Evolutionary conservation across 352 stramenopile species (phyloP).

Genomic region (Peronospora belbahrii): DNA sequence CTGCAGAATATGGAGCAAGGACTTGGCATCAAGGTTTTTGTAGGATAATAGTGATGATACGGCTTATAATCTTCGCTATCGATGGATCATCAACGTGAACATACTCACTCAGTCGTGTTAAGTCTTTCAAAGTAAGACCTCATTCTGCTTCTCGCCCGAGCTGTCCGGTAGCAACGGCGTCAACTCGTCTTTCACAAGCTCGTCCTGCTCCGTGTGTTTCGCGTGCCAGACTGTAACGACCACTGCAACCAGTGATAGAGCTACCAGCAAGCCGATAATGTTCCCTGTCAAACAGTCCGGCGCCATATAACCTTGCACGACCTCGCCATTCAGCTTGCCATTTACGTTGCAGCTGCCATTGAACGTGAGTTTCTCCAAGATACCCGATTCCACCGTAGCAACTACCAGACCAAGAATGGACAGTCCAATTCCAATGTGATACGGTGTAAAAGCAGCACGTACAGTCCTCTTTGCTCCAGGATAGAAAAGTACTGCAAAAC

Average conservation of each 20-base stretch:
- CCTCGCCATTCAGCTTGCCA: constrained; percentile 47
- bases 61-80: no score
- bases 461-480: constrained; percentile 43
- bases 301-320: constrained; percentile 69
- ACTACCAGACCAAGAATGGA: constrained; percentile 55
- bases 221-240: constrained; percentile 45
- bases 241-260: constrained; percentile 33
- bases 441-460: constrained; percentile 38
- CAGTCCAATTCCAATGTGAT: constrained; percentile 65
- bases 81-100: no score
- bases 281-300: constrained; percentile 70
- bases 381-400: constrained; percentile 53
- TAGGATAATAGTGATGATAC: no score
- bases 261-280: constrained; percentile 56
- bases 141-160: constrained; percentile 23
- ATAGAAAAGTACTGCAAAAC: constrained; percentile 71
- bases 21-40: no score
- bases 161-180: constrained; percentile 35
- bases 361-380: constrained; percentile 82
- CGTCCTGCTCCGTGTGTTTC: constrained; percentile 27
- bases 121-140: constrained; percentile 11
- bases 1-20: no score
- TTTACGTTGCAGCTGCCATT: constrained; percentile 79
- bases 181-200: constrained; percentile 27
- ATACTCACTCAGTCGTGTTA: neutral